A percentile compares a stretch with the other conserved stretches of the same genome.
Evolutionary conservation across 1,284 basidiomycete genomes (phyloP).

Genomic region (Trichosporon sp.): DNA sequence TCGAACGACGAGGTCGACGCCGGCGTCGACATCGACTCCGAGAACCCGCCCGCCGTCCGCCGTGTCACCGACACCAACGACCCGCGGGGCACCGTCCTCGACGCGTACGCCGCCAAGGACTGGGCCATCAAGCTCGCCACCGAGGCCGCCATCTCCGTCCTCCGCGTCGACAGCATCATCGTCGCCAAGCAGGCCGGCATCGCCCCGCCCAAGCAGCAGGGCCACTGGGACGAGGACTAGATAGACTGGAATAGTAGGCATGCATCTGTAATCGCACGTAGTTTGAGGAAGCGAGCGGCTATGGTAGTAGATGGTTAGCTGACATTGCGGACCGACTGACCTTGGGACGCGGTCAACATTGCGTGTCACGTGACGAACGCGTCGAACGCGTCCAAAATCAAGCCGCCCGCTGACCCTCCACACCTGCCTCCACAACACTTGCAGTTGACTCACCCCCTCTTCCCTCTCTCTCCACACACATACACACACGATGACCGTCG

Average conservation of each 20-base stretch:
- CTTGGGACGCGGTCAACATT: constrained; percentile 2
- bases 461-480: not conserved
- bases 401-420: not conserved
- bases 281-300: not conserved
- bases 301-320: too few relatives aligned
- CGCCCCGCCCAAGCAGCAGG: constrained; percentile 50
- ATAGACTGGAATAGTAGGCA: not conserved
- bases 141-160: constrained; percentile 87
- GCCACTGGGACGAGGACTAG: constrained; percentile 53
- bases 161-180: constrained; percentile 96
- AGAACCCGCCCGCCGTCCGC: constrained; percentile 31
- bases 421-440: not conserved
- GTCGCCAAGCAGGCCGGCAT: constrained; percentile 86
- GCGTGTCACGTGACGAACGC: not conserved
- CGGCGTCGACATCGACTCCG: constrained; percentile 86
- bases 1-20: constrained; percentile 55
- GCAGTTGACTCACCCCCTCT: not conserved
- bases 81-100: constrained; percentile 28
- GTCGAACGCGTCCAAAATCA: not conserved
- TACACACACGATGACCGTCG: constrained; percentile 9
- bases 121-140: constrained; percentile 56
- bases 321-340: too few relatives aligned
- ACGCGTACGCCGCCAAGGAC: constrained; percentile 49
- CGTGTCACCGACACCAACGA: constrained; percentile 19
- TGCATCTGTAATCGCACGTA: not conserved